Evolutionary conservation across 768 basidiomycete species (phyloP).

Genomic region (Fistulinella prunicolor): DNA sequence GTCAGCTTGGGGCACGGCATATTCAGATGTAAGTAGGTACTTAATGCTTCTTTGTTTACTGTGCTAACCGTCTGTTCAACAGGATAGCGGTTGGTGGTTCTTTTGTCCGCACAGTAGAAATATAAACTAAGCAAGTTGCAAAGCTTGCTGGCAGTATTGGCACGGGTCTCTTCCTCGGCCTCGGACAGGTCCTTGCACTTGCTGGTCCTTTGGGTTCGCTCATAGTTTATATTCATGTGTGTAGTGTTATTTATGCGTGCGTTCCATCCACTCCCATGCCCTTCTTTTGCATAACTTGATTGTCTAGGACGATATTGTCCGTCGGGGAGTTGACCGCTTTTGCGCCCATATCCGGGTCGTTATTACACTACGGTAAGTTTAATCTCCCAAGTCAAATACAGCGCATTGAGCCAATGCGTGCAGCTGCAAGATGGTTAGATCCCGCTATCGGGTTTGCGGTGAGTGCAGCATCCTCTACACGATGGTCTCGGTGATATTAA

Average conservation of each 20-base stretch:
- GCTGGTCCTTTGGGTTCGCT: conserved; percentile 30
- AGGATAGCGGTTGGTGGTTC: conserved; percentile 23
- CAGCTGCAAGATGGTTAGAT: conserved; percentile 33
- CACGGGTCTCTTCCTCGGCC: conserved; percentile 31
- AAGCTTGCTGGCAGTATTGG: conserved; percentile 31
- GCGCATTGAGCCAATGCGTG: neutral
- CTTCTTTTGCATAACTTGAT: conserved; percentile 1
- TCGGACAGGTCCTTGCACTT: conserved; percentile 27
- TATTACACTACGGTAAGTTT: conserved; percentile 26
- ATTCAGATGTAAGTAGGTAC: conserved; percentile 17
- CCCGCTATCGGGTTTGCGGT: conserved; percentile 32
- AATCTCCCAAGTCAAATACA: neutral
- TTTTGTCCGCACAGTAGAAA: neutral
- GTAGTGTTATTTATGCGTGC: conserved; percentile 29
- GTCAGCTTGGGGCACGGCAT: conserved; percentile 18
- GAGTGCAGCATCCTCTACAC: neutral
- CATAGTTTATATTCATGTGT: conserved; percentile 27
- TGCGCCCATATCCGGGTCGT: conserved; percentile 29
- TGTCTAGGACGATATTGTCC: conserved; percentile 25
- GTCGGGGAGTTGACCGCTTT: conserved; percentile 30
- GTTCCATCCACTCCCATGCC: neutral
- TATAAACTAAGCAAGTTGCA: neutral
- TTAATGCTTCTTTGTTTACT: neutral
- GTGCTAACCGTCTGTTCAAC: neutral
- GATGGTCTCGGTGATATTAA: neutral